Evolutionary conservation across 352 stramenopile species (phyloP).

Genomic region (Phytopythium litorale): DNA sequence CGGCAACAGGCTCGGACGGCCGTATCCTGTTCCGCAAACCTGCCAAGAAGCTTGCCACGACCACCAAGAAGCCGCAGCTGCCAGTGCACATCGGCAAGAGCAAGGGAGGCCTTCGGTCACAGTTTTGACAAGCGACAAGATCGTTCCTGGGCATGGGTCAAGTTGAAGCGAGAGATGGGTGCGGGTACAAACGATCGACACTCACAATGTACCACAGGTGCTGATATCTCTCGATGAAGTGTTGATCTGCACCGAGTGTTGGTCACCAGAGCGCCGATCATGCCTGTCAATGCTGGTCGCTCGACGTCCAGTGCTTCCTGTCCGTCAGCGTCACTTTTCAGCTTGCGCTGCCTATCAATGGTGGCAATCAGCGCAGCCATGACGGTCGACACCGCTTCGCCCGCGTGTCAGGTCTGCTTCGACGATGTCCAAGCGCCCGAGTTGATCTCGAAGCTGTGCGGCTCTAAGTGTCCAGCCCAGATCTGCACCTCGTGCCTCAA

Average conservation of each 20-base stretch:
- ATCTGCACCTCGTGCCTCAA: constrained; percentile 31
- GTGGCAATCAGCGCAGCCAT: neutral
- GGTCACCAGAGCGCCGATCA: neutral
- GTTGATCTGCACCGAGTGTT: neutral
- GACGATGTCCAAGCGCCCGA: constrained; percentile 4
- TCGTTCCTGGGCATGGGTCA: neutral
- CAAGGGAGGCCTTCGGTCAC: constrained; percentile 71
- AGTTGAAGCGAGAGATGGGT: neutral
- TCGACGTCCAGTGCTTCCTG: neutral
- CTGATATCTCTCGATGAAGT: neutral
- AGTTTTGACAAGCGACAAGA: constrained; percentile 37
- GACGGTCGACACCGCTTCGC: neutral
- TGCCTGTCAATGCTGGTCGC: neutral
- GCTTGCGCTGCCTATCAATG: neutral
- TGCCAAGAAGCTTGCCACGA: constrained; percentile 8
- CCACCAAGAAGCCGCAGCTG: constrained; percentile 35
- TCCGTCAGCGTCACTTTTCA: neutral
- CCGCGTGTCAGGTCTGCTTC: constrained; percentile 40
- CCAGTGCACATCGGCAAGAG: constrained; percentile 81
- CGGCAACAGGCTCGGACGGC: constrained; percentile 27
- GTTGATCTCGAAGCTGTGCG: constrained; percentile 20
- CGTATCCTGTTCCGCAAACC: constrained; percentile 80
- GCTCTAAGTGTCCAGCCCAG: constrained; percentile 19
- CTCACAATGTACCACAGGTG: neutral
- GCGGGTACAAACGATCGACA: neutral